Base-by-base conservation (phyloP, 2,329 filamentous ascomycete species). In the Arthrobotrys entomopaga region DNA sequence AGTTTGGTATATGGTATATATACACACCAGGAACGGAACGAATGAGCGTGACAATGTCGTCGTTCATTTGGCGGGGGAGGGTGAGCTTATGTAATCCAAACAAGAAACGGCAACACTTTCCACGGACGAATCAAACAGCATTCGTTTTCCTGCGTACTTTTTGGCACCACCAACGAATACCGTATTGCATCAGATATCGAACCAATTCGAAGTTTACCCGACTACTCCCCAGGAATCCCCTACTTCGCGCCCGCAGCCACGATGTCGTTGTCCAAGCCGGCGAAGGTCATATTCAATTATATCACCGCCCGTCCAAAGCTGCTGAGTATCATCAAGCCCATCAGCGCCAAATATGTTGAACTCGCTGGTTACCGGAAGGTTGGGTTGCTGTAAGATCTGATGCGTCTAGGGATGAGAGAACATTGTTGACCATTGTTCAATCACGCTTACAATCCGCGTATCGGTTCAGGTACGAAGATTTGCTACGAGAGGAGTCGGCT, bases 401-500 rank as follows among this genome's bases (percentile, higher is more conserved):
- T 53, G 10, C 10, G 4, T 40, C 26, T 22, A 54, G 22, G 13
- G 24, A 8, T 11, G 16, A 49, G 20, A 20, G 19, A 40, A n/a
- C 16, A 26, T 13, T 34, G 3, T 4, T 26, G 3, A 10, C 3
- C n/a, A 19, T 22, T 19, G 43, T n/a, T 22, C 20, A 22, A 5
- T 19, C n/a, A 11, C 20, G 10, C 46, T 50, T 11, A 50, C 46
- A 42, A 59, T 24, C 16, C 1, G 8, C 40, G 38, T n/a, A 22
- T 13, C 15, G 26, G 6, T 64, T 61, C 82, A 98, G 95, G 84
- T 89, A 90, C 86, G 95, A 99, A 84, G 95, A 99, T 82, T 85
- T 99, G 82, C 91, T 97, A 82, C 88, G 91, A 82, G 95, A 99
- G 84, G 95, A 99, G 85, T 90, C 87, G 86, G 91, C 95, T 80